These are phyloP conservation scores for Mucor sp. DNA, from an alignment of 371 early-diverging fungal genomes.

Conservation along the genomic window DNA sequence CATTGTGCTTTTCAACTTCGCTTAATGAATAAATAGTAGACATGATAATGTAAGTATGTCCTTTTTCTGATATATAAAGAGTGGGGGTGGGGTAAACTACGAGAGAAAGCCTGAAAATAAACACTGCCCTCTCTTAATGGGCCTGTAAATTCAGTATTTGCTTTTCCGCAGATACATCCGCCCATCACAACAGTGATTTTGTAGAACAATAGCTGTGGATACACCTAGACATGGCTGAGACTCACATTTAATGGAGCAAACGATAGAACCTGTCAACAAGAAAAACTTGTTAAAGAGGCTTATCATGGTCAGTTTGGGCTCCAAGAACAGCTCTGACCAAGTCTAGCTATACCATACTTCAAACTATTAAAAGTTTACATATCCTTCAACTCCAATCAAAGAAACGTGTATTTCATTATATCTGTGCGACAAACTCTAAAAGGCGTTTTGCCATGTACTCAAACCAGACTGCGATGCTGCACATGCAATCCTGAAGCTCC, in stretches of 20 bases:
- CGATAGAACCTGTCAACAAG: not conserved
- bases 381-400: not conserved
- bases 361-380: not conserved
- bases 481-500: not conserved
- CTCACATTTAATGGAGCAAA: too few relatives aligned
- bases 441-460: not conserved
- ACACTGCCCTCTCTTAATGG: not conserved
- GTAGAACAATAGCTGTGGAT: not conserved
- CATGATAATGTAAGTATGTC: constrained; percentile 2
- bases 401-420: not conserved
- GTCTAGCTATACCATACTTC: not conserved
- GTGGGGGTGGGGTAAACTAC: not conserved
- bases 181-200: not conserved
- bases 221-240: not conserved
- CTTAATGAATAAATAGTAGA: constrained; percentile 22
- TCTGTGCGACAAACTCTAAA: not conserved
- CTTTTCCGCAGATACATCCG: not conserved
- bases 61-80: not conserved
- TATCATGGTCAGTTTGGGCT: too few relatives aligned
- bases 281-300: too few relatives aligned
- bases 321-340: not conserved
- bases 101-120: not conserved
- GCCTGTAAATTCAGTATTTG: not conserved
- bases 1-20: constrained; percentile 61
- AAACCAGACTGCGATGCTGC: not conserved